These are phyloP conservation scores for Apiospora rasikravindrae DNA, from an alignment of 2,329 filamentous ascomycete genomes.

Conservation along the genomic window DNA sequence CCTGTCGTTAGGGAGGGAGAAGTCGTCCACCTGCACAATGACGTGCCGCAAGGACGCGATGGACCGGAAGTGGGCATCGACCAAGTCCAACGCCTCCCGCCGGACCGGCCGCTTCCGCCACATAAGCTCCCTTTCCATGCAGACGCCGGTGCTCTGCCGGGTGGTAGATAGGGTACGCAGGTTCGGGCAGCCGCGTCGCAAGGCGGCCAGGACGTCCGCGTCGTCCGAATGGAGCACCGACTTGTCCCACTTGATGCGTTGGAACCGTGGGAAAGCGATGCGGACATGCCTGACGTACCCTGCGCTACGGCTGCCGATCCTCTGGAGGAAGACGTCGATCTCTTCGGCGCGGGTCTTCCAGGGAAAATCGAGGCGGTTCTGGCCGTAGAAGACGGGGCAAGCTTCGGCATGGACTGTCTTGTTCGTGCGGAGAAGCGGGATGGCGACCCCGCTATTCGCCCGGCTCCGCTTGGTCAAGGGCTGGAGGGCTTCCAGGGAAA, in stretches of 20 bases:
- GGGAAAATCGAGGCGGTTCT: neutral
- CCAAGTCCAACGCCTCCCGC: neutral
- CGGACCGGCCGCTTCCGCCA: neutral
- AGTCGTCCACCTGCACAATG: neutral
- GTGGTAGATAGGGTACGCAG: neutral
- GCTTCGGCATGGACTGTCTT: neutral
- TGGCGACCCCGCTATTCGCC: no score
- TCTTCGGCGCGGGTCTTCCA: no score
- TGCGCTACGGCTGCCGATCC: neutral
- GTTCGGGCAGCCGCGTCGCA: neutral
- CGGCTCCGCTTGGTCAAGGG: neutral
- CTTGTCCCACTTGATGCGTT: neutral
- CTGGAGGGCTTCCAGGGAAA: neutral
- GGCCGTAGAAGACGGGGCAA: neutral
- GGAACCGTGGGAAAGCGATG: neutral
- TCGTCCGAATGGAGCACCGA: neutral
- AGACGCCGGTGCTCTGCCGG: neutral
- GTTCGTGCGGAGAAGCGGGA: neutral
- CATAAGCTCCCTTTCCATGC: neutral
- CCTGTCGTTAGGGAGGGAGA: neutral
- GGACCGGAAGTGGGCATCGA: neutral
- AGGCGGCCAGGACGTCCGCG: neutral
- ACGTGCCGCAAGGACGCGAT: neutral
- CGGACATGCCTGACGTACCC: neutral
- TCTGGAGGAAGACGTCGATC: neutral